Evolutionary conservation across 176 grass and related monocot species (phyloP).

Genomic region (Carex cristatella): DNA sequence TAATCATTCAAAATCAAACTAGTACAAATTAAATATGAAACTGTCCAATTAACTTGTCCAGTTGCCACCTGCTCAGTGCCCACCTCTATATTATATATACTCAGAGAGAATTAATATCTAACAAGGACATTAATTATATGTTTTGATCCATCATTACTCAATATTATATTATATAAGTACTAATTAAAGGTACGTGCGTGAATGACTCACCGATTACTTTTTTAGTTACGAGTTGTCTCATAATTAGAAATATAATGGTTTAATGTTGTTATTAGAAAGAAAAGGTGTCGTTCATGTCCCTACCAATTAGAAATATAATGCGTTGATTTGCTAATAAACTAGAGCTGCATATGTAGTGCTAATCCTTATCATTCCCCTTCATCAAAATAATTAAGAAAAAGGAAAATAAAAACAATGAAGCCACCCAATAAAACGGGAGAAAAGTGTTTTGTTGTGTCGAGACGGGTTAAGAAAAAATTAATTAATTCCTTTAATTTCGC

Average conservation of each 20-base stretch:
- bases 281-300: not conserved
- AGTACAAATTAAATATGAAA: not conserved
- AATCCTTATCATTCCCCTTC: not conserved
- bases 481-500: not conserved
- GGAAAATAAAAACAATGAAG: not conserved
- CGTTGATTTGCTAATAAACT: not conserved
- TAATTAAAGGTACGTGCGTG: not conserved
- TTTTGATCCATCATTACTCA: not conserved
- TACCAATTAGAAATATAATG: not conserved
- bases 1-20: not conserved
- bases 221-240: not conserved
- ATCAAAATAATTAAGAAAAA: not conserved
- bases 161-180: too few species aligned
- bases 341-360: not conserved
- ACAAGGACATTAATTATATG: not conserved
- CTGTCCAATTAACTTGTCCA: not conserved
- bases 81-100: not conserved
- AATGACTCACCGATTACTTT: not conserved
- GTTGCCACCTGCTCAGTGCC: too few species aligned
- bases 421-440: not conserved
- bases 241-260: not conserved
- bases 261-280: not conserved
- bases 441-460: not conserved
- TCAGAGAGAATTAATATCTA: not conserved
- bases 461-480: not conserved